These are phyloP conservation scores for Colletotrichum ledebouriae DNA, from an alignment of 2,329 filamentous ascomycete genomes.

Conservation along the genomic window DNA sequence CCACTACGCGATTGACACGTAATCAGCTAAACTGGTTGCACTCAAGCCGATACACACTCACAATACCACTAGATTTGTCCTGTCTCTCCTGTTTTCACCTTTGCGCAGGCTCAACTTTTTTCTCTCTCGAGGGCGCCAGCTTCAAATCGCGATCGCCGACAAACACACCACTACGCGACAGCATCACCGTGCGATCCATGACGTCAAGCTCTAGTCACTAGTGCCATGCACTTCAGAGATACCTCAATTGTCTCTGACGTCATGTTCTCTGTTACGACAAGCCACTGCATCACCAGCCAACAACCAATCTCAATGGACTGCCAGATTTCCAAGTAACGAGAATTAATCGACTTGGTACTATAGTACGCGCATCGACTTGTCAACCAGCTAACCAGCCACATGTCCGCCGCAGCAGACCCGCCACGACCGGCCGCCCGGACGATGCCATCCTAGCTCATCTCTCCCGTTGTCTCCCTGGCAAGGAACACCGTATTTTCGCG, in stretches of 20 bases:
- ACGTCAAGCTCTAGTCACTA: slow-evolving; percentile 35
- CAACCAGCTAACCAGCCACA: not conserved
- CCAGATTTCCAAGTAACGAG: slow-evolving; percentile 23
- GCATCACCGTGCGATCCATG: slow-evolving; percentile 33
- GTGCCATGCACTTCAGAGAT: slow-evolving; percentile 29
- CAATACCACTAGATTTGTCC: not conserved
- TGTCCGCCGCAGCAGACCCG: not conserved
- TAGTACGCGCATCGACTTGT: not conserved
- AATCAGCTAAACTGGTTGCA: slow-evolving; percentile 24
- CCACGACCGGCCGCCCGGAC: slow-evolving; percentile 9
- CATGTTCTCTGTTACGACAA: slow-evolving; percentile 31
- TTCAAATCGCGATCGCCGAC: slow-evolving; percentile 28
- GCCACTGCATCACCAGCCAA: slow-evolving; percentile 40
- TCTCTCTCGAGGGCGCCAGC: not conserved
- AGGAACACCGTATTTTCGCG: not conserved
- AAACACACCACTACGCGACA: slow-evolving; percentile 8
- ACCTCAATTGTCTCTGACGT: slow-evolving; percentile 34
- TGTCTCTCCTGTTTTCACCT: not conserved
- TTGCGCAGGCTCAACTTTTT: not conserved
- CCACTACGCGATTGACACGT: slow-evolving; percentile 39
- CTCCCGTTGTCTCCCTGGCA: not conserved
- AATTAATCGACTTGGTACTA: not conserved
- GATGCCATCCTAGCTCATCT: slow-evolving; percentile 8
- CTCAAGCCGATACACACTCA: slow-evolving; percentile 11
- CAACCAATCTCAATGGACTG: slow-evolving; percentile 1